Conservation (phyloP, 139 green algal species). For the Chara braunii region DNA sequence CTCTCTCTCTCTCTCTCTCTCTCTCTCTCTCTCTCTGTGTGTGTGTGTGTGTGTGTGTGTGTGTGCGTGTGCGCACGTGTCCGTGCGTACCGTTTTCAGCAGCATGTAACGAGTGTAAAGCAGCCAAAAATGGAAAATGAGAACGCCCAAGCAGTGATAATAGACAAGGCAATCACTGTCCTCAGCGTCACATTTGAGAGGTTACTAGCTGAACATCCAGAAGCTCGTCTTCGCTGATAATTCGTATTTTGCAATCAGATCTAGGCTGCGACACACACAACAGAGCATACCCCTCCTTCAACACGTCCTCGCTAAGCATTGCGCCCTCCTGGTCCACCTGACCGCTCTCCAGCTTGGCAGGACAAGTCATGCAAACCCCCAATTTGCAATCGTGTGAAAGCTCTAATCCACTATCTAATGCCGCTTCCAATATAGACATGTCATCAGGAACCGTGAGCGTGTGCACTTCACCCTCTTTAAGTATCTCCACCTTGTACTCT, state of each 20-base stretch:
- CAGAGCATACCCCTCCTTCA: slow-evolving; percentile 34
- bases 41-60: too few relatives aligned
- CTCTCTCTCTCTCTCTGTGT: too few relatives aligned
- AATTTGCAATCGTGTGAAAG: slow-evolving; percentile 42
- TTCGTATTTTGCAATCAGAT: slow-evolving; percentile 39
- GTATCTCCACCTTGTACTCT: slow-evolving; percentile 19
- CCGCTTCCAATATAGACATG: slow-evolving; percentile 27
- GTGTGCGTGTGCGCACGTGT: too few relatives aligned
- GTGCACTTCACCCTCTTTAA: slow-evolving; percentile 7
- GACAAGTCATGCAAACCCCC: slow-evolving; percentile 43
- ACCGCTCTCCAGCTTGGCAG: slow-evolving; percentile 30
- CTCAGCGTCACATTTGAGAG: too few relatives aligned
- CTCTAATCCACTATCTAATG: slow-evolving; percentile 30
- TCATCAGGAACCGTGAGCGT: slow-evolving; percentile 34
- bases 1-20: too few relatives aligned
- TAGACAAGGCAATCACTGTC: too few relatives aligned
- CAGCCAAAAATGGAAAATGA: too few relatives aligned
- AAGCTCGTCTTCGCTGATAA: slow-evolving; percentile 38
- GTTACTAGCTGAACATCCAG: slow-evolving; percentile 33
- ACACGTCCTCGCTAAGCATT: slow-evolving; percentile 43
- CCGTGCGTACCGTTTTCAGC: too few relatives aligned
- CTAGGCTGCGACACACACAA: slow-evolving; percentile 37
- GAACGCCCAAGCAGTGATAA: too few relatives aligned
- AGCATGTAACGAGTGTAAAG: too few relatives aligned
- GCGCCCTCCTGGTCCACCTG: slow-evolving; percentile 26